These are phyloP conservation scores for Saccharomycopsis olivae DNA, from an alignment of 805 yeast species.

Conservation along the genomic window DNA sequence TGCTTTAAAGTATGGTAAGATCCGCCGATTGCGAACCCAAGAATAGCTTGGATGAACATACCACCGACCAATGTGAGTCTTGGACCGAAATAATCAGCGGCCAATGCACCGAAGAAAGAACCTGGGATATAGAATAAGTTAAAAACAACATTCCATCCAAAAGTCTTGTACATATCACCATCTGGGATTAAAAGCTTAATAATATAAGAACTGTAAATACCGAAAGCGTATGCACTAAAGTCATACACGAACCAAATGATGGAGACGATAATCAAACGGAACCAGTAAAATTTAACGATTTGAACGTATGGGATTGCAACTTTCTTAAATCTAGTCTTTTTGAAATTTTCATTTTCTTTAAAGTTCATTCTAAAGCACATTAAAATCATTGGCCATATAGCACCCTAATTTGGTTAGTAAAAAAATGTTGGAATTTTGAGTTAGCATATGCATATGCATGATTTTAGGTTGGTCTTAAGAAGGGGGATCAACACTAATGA, in stretches of 20 bases:
- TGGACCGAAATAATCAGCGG: constrained; percentile 82
- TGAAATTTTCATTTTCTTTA: constrained; percentile 62
- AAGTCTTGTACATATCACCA: constrained; percentile 56
- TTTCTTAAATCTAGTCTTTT: constrained; percentile 57
- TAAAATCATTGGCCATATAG: constrained; percentile 72
- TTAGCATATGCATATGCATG: too few species aligned
- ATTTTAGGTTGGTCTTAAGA: too few species aligned
- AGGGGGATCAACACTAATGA: too few species aligned
- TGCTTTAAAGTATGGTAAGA: constrained; percentile 41
- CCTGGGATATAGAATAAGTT: constrained; percentile 89
- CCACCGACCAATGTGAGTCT: constrained; percentile 67
- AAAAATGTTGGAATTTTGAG: neutral
- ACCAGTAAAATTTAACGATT: constrained; percentile 74
- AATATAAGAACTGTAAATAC: constrained; percentile 70
- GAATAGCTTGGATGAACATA: constrained; percentile 56
- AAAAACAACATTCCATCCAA: constrained; percentile 90
- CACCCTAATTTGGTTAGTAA: constrained; percentile 36
- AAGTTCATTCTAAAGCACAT: constrained; percentile 69
- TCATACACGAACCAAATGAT: constrained; percentile 88
- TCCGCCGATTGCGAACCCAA: constrained; percentile 83
- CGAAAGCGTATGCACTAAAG: constrained; percentile 82
- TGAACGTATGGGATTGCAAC: constrained; percentile 58
- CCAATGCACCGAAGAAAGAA: constrained; percentile 72
- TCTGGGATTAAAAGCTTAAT: constrained; percentile 46
- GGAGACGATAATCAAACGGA: constrained; percentile 58